Percentiles rank a stretch among this genome's conserved stretches.
These are phyloP conservation scores for Linum tenue DNA, from an alignment of 345 rosid species.

Conservation along the genomic window DNA sequence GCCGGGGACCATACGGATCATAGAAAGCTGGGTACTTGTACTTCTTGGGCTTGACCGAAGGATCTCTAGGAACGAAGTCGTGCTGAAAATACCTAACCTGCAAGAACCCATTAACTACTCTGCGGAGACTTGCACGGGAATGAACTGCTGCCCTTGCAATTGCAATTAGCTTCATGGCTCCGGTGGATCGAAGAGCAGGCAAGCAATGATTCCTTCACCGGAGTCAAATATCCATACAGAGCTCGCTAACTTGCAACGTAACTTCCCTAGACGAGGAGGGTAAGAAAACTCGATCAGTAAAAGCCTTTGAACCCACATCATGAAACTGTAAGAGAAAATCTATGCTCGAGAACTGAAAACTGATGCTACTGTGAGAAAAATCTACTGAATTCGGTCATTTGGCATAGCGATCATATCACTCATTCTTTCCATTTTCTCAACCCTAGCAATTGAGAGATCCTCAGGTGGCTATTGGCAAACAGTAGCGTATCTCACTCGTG, in stretches of 20 bases:
- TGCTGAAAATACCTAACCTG: neutral
- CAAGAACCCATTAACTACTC: neutral
- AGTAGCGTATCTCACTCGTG: neutral
- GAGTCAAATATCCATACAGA: neutral
- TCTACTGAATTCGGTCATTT: no score
- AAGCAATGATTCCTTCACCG: slow-evolving; percentile 29
- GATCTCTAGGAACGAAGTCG: neutral
- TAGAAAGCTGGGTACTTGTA: slow-evolving; percentile 30
- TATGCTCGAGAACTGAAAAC: no score
- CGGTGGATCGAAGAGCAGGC: no score
- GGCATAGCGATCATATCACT: no score
- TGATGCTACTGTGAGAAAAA: no score
- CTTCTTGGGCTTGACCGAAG: neutral
- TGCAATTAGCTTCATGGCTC: neutral
- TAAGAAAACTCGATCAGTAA: neutral
- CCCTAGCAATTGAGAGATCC: no score
- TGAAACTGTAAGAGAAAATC: neutral
- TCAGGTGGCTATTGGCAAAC: no score
- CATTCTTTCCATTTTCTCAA: no score
- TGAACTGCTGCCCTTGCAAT: neutral
- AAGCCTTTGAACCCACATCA: neutral
- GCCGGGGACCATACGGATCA: slow-evolving; percentile 48
- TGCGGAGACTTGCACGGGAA: neutral
- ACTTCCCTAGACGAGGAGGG: neutral
- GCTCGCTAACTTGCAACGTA: neutral